These are phyloP conservation scores for Fusarium globosum DNA, from an alignment of 2,329 filamentous ascomycete species.

Conservation along the genomic window DNA sequence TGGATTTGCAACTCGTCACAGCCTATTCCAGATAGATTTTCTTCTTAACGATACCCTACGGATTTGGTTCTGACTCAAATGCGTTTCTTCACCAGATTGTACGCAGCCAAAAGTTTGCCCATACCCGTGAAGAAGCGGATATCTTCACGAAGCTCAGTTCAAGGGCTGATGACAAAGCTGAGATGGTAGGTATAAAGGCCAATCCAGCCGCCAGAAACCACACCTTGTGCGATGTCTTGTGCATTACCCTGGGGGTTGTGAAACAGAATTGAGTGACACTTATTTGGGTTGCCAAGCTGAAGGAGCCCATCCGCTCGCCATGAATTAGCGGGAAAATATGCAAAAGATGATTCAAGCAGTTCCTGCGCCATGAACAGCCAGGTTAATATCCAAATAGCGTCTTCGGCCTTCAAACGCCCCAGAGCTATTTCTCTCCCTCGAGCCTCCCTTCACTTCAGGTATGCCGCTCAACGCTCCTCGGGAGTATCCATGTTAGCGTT, in stretches of 20 bases:
- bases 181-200: background rate
- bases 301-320: background rate
- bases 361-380: background rate
- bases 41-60: background rate
- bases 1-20: background rate
- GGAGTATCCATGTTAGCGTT: background rate
- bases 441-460: background rate
- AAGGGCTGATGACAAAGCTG: background rate
- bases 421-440: background rate
- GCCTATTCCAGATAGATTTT: background rate
- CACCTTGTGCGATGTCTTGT: background rate
- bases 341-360: too few species aligned
- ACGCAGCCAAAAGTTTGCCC: background rate
- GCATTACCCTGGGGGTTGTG: background rate
- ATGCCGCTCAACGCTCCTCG: background rate
- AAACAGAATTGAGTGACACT: background rate
- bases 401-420: background rate
- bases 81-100: background rate
- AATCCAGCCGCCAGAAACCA: background rate
- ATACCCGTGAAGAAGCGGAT: background rate
- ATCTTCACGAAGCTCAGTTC: background rate
- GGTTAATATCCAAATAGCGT: background rate
- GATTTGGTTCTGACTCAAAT: background rate
- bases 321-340: background rate
- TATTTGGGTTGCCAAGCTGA: background rate